Percentiles rank a stretch among this genome's conserved stretches.
These are phyloP conservation scores for Parmelia sp. DNA, from an alignment of 495 filamentous ascomycete species.

Conservation along the genomic window DNA sequence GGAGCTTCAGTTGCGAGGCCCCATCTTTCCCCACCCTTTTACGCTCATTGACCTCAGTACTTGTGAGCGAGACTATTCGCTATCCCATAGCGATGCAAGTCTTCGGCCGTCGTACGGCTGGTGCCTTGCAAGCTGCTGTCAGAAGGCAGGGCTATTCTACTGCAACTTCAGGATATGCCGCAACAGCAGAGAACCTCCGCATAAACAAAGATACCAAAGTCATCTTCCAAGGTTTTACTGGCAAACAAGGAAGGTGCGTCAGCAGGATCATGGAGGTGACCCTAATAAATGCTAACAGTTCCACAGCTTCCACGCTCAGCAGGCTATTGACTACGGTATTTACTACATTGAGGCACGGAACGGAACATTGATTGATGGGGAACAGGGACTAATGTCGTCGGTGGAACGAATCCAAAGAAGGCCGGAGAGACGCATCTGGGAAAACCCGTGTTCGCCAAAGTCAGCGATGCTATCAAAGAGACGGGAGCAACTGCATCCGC, in stretches of 20 bases:
- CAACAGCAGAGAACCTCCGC: slow-evolving; percentile 83
- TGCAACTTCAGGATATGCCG: slow-evolving; percentile 61
- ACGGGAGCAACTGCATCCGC: slow-evolving; percentile 87
- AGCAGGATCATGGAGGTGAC: too few relatives aligned
- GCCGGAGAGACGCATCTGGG: slow-evolving; percentile 84
- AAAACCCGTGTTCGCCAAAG: slow-evolving; percentile 86
- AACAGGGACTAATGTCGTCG: slow-evolving; percentile 90
- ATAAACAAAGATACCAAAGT: slow-evolving; percentile 90
- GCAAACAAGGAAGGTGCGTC: slow-evolving; percentile 96
- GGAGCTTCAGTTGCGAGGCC: slow-evolving; percentile 10
- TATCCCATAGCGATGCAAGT: slow-evolving; percentile 46
- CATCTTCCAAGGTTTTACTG: slow-evolving; percentile 95
- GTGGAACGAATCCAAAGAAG: slow-evolving; percentile 98
- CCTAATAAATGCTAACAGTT: slow-evolving; percentile 21
- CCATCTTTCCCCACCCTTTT: slow-evolving; percentile 20
- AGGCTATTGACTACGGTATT: slow-evolving; percentile 96
- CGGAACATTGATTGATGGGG: slow-evolving; percentile 23
- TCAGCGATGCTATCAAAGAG: slow-evolving; percentile 81
- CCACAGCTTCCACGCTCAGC: slow-evolving; percentile 86
- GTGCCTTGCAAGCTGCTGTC: slow-evolving; percentile 44
- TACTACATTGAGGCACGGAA: slow-evolving; percentile 18
- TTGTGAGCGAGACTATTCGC: slow-evolving; percentile 11
- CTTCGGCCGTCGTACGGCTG: slow-evolving; percentile 46
- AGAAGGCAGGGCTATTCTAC: slow-evolving; percentile 64
- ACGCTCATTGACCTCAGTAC: neutral